These are phyloP conservation scores for Hymenoscyphus scutula DNA, from an alignment of 2,329 filamentous ascomycete genomes.

Conservation along the genomic window DNA sequence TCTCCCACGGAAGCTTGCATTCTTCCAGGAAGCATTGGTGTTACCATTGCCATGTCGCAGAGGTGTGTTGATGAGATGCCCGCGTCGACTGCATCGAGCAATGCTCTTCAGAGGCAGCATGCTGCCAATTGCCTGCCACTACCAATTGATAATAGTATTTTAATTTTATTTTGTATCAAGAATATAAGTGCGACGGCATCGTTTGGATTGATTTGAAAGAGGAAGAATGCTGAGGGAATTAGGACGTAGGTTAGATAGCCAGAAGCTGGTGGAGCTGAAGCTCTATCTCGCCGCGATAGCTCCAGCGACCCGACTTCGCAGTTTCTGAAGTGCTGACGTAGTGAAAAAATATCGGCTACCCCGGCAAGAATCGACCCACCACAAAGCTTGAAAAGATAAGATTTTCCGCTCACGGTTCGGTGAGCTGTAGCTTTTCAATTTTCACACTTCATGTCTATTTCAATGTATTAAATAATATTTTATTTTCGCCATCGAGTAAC, in stretches of 20 bases:
- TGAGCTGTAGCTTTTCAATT: background rate
- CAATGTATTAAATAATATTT: conserved; percentile 25
- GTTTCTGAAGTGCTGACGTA: background rate
- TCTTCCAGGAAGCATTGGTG: background rate
- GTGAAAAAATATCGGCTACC: background rate
- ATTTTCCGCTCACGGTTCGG: background rate
- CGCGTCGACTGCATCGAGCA: conserved; percentile 17
- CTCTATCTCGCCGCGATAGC: background rate
- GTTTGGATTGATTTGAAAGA: background rate
- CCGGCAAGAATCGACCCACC: background rate
- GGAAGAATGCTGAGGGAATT: background rate
- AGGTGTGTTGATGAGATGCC: conserved; percentile 4
- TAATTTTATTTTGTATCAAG: background rate
- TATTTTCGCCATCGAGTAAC: conserved; percentile 1
- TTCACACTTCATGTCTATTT: background rate
- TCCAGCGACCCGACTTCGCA: background rate
- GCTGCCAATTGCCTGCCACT: conserved; percentile 20
- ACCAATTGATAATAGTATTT: background rate
- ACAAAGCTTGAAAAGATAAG: background rate
- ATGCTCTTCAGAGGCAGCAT: conserved; percentile 20
- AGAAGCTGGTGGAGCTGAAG: background rate
- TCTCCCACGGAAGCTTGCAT: background rate
- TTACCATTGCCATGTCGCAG: conserved; percentile 11
- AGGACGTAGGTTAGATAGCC: background rate
- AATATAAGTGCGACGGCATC: background rate